Evolutionary conservation across 2,329 filamentous ascomycete species (phyloP).

Genomic region (Pseudogymnoascus sp.): DNA sequence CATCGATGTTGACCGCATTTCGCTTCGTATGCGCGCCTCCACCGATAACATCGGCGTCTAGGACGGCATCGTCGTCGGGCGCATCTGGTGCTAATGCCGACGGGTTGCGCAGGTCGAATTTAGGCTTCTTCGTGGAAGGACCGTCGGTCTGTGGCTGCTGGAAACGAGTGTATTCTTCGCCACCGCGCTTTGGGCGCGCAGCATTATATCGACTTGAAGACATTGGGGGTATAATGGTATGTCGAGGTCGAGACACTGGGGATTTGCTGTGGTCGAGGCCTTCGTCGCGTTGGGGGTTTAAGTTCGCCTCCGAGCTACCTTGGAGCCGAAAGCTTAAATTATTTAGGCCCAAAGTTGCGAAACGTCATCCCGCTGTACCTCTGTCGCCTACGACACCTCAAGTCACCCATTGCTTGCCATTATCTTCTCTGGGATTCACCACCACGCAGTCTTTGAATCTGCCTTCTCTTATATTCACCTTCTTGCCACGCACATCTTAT

Average conservation of each 20-base stretch:
- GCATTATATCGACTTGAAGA: constrained; percentile 50
- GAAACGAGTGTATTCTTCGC: constrained; percentile 70
- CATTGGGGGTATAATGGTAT: constrained; percentile 32
- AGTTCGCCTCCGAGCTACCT: neutral
- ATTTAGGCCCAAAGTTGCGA: neutral
- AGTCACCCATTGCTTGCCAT: neutral
- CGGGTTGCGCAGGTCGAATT: constrained; percentile 91
- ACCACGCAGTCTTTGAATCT: neutral
- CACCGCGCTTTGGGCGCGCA: constrained; percentile 73
- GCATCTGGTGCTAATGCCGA: constrained; percentile 82
- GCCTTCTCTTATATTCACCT: neutral
- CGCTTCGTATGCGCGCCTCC: constrained; percentile 69
- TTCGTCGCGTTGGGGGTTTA: neutral
- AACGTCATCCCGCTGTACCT: constrained; percentile 4
- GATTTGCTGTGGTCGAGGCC: neutral
- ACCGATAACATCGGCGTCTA: constrained; percentile 91
- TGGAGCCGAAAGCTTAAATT: neutral
- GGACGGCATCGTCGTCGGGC: constrained; percentile 63
- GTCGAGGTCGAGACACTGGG: neutral
- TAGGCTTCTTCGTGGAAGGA: constrained; percentile 64
- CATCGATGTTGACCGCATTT: constrained; percentile 91
- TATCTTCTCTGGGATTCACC: constrained; percentile 1
- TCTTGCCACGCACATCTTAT: neutral
- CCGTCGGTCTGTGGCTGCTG: constrained; percentile 53
- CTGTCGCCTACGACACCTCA: constrained; percentile 2